Base-by-base conservation (phyloP, 2,329 filamentous ascomycete species). In the Amesomyces nigricolor region DNA sequence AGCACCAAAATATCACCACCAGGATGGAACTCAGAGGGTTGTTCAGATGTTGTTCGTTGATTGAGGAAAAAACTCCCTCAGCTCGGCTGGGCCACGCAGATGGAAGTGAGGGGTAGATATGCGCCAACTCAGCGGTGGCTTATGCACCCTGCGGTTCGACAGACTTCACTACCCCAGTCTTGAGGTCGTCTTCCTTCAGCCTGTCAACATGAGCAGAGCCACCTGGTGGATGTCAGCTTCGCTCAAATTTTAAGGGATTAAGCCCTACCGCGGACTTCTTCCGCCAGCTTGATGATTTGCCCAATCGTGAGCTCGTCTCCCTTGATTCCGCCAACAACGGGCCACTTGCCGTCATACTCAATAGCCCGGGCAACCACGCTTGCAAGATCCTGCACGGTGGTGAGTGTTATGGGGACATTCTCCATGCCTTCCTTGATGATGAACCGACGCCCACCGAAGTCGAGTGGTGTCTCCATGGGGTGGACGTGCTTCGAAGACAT, bases 341-440 rank as follows among this genome's bases (percentile, higher is more conserved):
- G 73, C 73, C 73, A 76, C 53, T 71, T 66, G 30, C 68, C 71
- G 22, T 70, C 62, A 47, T 66, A 74, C 11, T 73, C 72, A 17
- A 75, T 59, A 0, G 72, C 72, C 30, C 54, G 53, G 14, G 63
- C 66, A 16, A 74, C 70, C 3, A 73, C 65, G 14, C 63, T 63
- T 26, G 64, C 68, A 3, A 74, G 55, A 51, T 75, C 73, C 19
- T 65, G 52, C 5, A 70, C 64, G 0, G 69, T 67, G 5, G 69
- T 73, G 14, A 70, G 52, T 1, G 65, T 70, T 5, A 74, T 54
- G 8, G 43, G 42, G 14, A 48, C 58, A 14, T 72, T 62, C 1
- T 69, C 58, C n/a, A 43, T 42, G 13, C 66, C 70, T 19, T 71
- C 65, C 2, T 71, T 35, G 3, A 67, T 47, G 4, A 70, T 62